Base-by-base conservation (phyloP, 192 early-diverging fungal genomes). In the Tieghemiomyces parasiticus region DNA sequence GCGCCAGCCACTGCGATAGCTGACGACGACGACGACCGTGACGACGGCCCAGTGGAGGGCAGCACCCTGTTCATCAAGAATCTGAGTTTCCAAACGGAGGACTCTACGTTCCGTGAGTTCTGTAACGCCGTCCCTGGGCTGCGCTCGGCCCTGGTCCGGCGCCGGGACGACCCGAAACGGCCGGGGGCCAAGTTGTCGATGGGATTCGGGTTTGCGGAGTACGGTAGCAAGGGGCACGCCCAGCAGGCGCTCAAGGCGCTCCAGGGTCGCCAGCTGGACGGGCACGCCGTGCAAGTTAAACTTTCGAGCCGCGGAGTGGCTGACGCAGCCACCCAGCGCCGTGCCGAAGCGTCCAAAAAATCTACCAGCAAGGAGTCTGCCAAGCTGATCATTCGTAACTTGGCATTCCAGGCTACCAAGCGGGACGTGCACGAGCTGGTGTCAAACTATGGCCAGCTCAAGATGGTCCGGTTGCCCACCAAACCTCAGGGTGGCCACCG, bases 141-240 rank as follows among this genome's bases (percentile, higher is more conserved):
- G 62, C 74, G 86, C 33, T 85, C 83, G 24, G 85, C 84, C n/a
- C 73, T 81, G 45, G 82, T 98, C 44, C 81, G 87, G 25, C 84
- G 80, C 60, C 95, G 95, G 64, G 80, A 80, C 51, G 90, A 95
- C 63, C 71, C 86, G 46, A 95, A 95, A 78, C 82, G 82, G 20
- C 79, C 85, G 4, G 82, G 80, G 14, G 74, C 74, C 46, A 79
- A 77, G n/a, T 66, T 90, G 61, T 90, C 87, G 42, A 94, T 94
- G 91, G 95, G 95, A 35, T 98, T 95, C 73, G 95, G 95, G 52
- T 98, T 98, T 71, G 78, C 92, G 51, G 93, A 98, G 76, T 98
- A 92, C 75, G 74, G 74, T 46, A 76, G 61, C 35, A 82, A 87
- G 61, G 83, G 90, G 44, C 81, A 85, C 59, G 95, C 95, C 20